Base-by-base conservation (phyloP, 2,329 filamentous ascomycete genomes). In the Arthrinium phaeospermum region DNA sequence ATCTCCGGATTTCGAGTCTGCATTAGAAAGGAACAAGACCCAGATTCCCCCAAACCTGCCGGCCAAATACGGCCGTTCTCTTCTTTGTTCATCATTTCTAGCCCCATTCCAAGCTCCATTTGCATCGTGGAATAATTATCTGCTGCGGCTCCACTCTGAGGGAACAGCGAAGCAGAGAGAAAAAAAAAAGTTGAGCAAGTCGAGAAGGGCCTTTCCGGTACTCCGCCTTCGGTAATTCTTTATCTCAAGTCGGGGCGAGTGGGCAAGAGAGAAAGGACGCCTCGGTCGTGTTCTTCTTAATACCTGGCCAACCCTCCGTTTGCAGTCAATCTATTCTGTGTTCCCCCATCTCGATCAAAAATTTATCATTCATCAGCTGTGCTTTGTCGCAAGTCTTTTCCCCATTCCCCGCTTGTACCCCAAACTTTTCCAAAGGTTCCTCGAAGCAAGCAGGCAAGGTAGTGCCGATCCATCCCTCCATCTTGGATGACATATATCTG, bases 151-250 rank as follows among this genome's bases (percentile, higher is more conserved):
- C 46, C 44, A 64, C 41, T 46, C 27, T 47, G 34, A 51, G n/a
- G 49, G 24, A 51, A 64, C 53, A 61, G 53, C 53, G 30, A 61
- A 34, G 27, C 27, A 41, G 30, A 64, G 30, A n/a, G 10, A 64
- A 41, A 41, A 57, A 64, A 61, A 57, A 72, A 68, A 41, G 37
- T 41, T 10, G 37, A 41, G 37, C 37, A 34, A 30, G 2, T 30
- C 27, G 53, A 67, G 34, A 57, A 53, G 49, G 67, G 61, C 45
- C 57, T 67, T 61, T 41, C 30, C 53, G 51, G 53, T 70, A 72
- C 68, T 72, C 71, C 68, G 53, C 53, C 71, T 70, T 61, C 71
- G 71, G 71, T 46, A 70, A 49, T 72, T 69, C 51, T 57, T 53
- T 41, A 70, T 64, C 61, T 41, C 27, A 19, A 67, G 51, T 51